Percentiles rank a stretch among this genome's conserved stretches.
Evolutionary conservation across 179 eudicot genomes (phyloP).

Genomic region (Actinidia polygama): DNA sequence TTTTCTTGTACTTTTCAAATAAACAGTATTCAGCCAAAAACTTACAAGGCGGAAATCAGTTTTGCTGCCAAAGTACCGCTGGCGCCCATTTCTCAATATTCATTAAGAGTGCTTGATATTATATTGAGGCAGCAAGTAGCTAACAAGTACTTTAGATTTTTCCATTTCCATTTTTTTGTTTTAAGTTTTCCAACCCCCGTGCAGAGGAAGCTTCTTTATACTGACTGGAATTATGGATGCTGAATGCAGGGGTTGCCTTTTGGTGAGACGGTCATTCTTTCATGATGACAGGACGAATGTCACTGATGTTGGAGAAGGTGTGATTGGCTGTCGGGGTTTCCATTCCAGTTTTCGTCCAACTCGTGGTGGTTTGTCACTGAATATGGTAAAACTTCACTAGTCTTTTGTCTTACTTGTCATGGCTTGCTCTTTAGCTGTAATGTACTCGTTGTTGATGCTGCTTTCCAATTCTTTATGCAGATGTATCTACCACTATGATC

Average conservation of each 20-base stretch:
- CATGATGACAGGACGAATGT: constrained; percentile 73
- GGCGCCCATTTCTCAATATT: constrained; percentile 55
- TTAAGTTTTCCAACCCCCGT: background rate
- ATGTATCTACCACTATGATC: constrained; percentile 81
- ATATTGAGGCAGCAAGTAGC: constrained; percentile 81
- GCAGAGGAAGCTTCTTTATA: background rate
- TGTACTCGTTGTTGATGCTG: constrained; percentile 7
- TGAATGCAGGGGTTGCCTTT: constrained; percentile 83
- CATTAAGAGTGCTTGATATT: constrained; percentile 76
- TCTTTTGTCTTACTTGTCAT: no score
- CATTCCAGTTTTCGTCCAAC: constrained; percentile 85
- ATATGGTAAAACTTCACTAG: constrained; percentile 56
- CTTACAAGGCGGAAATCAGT: constrained; percentile 66
- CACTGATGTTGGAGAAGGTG: constrained; percentile 80
- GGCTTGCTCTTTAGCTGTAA: background rate
- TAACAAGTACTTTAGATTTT: constrained; percentile 47
- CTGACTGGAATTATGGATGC: constrained; percentile 17
- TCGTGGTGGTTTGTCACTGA: constrained; percentile 74
- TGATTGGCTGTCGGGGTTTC: constrained; percentile 67
- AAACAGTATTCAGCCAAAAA: constrained; percentile 38
- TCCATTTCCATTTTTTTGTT: constrained; percentile 2
- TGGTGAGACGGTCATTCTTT: constrained; percentile 86
- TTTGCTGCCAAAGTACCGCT: constrained; percentile 65
- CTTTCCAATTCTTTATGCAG: constrained; percentile 45
- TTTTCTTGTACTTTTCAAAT: background rate